Percentiles rank a stretch among this genome's conserved stretches.
Evolutionary conservation across 2,329 filamentous ascomycete species (phyloP).

Genomic region (Clarireedia homoeocarpa): DNA sequence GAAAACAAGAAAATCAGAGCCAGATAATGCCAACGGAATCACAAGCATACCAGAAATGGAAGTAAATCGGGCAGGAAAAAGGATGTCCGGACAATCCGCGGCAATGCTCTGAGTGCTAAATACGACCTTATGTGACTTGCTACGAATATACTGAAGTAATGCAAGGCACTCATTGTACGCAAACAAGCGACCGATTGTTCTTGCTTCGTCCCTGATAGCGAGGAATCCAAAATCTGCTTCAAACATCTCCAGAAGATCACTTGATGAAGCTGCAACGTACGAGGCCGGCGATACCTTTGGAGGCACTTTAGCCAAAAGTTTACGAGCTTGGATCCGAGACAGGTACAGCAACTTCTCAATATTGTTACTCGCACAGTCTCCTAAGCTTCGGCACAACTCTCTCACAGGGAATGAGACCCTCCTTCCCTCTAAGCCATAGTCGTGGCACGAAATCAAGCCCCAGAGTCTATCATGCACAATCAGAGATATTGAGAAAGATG

Average conservation of each 20-base stretch:
- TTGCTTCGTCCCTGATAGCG: conserved; percentile 79
- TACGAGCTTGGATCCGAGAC: conserved; percentile 11
- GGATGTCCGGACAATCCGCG: conserved; percentile 72
- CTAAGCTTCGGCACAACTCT: conserved; percentile 68
- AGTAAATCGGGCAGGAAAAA: conserved; percentile 71
- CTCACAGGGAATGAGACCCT: conserved; percentile 29
- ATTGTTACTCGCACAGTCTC: conserved; percentile 45
- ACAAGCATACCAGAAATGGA: conserved; percentile 74
- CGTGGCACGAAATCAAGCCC: conserved; percentile 82
- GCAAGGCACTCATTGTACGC: conserved; percentile 77
- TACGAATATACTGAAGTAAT: conserved; percentile 74
- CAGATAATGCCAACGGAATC: conserved; percentile 71
- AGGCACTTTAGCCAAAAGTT: conserved; percentile 4
- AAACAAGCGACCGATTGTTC: conserved; percentile 69
- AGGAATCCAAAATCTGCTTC: conserved; percentile 52
- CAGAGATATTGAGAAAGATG: conserved; percentile 90
- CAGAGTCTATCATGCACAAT: conserved; percentile 79
- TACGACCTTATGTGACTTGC: conserved; percentile 68
- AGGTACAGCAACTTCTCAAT: conserved; percentile 16
- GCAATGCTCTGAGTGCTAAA: conserved; percentile 68
- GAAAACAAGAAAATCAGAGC: conserved; percentile 82
- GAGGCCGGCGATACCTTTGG: conserved; percentile 10
- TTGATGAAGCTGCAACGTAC: conserved; percentile 16
- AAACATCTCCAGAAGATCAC: conserved; percentile 18
- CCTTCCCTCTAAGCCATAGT: conserved; percentile 64